These are phyloP conservation scores for Bryoglossum gracile DNA, from an alignment of 495 filamentous ascomycete species.

Conservation along the genomic window DNA sequence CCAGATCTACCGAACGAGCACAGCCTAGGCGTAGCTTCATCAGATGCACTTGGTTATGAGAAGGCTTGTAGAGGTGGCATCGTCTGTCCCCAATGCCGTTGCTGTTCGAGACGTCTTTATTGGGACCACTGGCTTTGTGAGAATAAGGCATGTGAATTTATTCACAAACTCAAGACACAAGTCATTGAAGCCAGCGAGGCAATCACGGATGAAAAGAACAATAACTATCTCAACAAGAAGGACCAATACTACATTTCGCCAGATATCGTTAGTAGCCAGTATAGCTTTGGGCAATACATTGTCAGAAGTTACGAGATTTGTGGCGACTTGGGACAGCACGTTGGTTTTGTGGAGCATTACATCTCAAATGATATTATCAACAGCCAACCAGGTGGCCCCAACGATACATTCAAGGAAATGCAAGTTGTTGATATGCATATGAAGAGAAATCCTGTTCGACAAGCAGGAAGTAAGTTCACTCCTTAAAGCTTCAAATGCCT, in stretches of 20 bases:
- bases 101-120: slow-evolving; percentile 52
- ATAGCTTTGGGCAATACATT: slow-evolving; percentile 21
- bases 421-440: slow-evolving; percentile 53
- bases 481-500: not conserved
- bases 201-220: not conserved
- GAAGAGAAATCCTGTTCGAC: slow-evolving; percentile 40
- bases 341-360: slow-evolving; percentile 59
- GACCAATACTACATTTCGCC: not conserved
- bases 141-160: slow-evolving; percentile 40
- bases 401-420: slow-evolving; percentile 56
- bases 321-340: slow-evolving; percentile 11
- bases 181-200: slow-evolving; percentile 1
- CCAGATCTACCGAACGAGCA: slow-evolving; percentile 26
- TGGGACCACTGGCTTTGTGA: slow-evolving; percentile 64
- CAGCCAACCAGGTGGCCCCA: slow-evolving; percentile 42
- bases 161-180: not conserved
- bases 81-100: slow-evolving; percentile 62
- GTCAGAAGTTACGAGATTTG: slow-evolving; percentile 32
- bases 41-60: slow-evolving; percentile 38
- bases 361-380: slow-evolving; percentile 47
- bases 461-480: slow-evolving; percentile 26
- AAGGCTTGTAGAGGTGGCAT: slow-evolving; percentile 44
- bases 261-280: not conserved
- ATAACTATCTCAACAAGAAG: not conserved
- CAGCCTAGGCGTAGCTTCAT: too few relatives aligned